Base-by-base conservation (phyloP, 371 early-diverging fungal genomes). In the Rhizopus sp. region DNA sequence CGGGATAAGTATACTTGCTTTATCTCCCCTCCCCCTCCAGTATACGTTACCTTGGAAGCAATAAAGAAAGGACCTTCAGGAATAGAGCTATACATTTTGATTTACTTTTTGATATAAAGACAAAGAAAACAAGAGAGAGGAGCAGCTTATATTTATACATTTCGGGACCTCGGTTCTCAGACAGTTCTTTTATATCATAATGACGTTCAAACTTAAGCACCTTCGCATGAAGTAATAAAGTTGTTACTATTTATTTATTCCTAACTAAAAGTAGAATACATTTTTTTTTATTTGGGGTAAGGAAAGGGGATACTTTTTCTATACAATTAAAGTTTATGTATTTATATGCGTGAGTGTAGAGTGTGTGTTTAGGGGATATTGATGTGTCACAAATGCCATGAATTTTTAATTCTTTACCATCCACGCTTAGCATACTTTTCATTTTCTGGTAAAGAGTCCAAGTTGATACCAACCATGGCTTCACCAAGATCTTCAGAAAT, bases 381-480 rank as follows among this genome's bases (percentile, higher is more conserved):
- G 12, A 50, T 50, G 50, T 29, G 33, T 50, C 15, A 50, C 7
- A 51, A 9, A 44, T 29, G 46, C 15, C 29, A 8, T 0, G 1
- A 29, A 5, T 46, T 45, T 45, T 45, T 49, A 17, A 33, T 50
- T 57, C 41, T 70, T 84, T 84, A 90, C 88, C 88, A 87, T 35
- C 91, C 89, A 57, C 91, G 85, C 72, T 77, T 75, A 68, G 92
- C 82, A 53, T 82, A 85, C 70, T 85, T 81, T 75, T 93, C 83
- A 48, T 80, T 78, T 50, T 84, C 78, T 7, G 83, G 78, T 53
- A 94, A 71, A 13, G 82, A 82, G 50, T 85, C 88, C 66, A 84
- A 75, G 84, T 93, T 93, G 74, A 97, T 96, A 59, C 94, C 94
- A 53, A 97, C 97, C 95, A 97, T 97, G 42, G 96, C 92, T 77